phyloP scores from a whole-genome alignment of 352 stramenopile genomes.

The Phytophthora lateralis region DNA sequence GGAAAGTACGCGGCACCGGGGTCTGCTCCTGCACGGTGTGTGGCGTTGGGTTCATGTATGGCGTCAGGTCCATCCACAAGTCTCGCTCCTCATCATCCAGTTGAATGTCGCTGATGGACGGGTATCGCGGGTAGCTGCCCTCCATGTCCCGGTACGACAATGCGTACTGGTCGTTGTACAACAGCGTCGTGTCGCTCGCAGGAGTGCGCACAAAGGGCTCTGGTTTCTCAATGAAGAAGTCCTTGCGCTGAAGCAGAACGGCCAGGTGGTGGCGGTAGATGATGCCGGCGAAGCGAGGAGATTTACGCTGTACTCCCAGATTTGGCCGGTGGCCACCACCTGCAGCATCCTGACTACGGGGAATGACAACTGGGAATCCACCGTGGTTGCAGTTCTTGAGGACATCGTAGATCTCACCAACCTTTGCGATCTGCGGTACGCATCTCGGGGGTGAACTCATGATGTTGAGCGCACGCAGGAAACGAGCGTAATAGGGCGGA shows the following conservation, averaged over 20 bases:
- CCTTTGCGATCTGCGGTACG: constrained; percentile 76
- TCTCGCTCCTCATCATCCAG: constrained; percentile 90
- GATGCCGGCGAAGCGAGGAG: constrained; percentile 69
- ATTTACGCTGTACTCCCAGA: constrained; percentile 27
- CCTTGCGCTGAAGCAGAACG: constrained; percentile 84
- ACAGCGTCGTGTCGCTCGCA: constrained; percentile 75
- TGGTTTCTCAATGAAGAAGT: constrained; percentile 84
- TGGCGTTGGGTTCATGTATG: constrained; percentile 97
- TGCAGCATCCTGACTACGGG: constrained; percentile 46
- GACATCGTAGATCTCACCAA: constrained; percentile 82
- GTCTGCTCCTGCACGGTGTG: constrained; percentile 95
- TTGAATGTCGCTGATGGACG: constrained; percentile 87
- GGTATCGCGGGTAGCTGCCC: constrained; percentile 78
- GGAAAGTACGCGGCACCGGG: constrained; percentile 95
- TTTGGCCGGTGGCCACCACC: constrained; percentile 30
- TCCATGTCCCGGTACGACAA: constrained; percentile 87
- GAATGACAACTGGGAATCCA: constrained; percentile 78
- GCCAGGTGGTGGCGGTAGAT: constrained; percentile 82
- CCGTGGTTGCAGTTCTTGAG: constrained; percentile 70
- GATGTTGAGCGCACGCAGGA: constrained; percentile 79
- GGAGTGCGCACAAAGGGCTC: constrained; percentile 79
- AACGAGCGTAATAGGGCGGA: constrained; percentile 82
- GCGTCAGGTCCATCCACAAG: constrained; percentile 94
- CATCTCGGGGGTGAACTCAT: constrained; percentile 71
- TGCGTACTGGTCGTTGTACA: constrained; percentile 89